These are phyloP conservation scores for Malassezia yamatoensis DNA, from an alignment of 1,284 basidiomycete species.

Conservation along the genomic window DNA sequence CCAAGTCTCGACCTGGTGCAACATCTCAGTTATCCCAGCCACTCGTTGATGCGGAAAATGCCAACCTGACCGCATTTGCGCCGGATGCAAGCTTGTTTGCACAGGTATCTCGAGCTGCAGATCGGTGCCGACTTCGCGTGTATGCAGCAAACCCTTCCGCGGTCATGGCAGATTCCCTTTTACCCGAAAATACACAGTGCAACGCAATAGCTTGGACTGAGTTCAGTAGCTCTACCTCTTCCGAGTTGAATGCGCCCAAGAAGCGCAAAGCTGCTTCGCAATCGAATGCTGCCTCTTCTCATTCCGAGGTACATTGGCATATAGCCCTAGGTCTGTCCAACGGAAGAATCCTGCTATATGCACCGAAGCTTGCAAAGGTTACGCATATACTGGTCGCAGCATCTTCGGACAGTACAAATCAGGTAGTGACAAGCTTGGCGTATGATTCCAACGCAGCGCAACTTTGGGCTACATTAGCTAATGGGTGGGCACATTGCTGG, in stretches of 20 bases:
- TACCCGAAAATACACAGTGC: slow-evolving; percentile 14
- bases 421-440: slow-evolving; percentile 24
- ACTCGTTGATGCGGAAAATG: slow-evolving; percentile 50
- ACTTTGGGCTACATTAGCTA: slow-evolving; percentile 27
- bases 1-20: slow-evolving; percentile 30
- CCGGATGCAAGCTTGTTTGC: slow-evolving; percentile 58
- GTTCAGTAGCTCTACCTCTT: slow-evolving; percentile 2
- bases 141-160: slow-evolving; percentile 56
- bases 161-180: slow-evolving; percentile 52
- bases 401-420: slow-evolving; percentile 23
- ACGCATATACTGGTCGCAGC: slow-evolving; percentile 29
- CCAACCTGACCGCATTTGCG: slow-evolving; percentile 58
- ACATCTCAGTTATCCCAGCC: slow-evolving; percentile 59
- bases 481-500: slow-evolving; percentile 28
- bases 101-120: slow-evolving; percentile 59
- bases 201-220: slow-evolving; percentile 3
- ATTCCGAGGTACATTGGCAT: slow-evolving; percentile 15
- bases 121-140: slow-evolving; percentile 63
- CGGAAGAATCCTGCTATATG: slow-evolving; percentile 33
- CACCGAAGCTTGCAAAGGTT: slow-evolving; percentile 29
- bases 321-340: slow-evolving; percentile 35
- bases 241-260: slow-evolving; percentile 17
- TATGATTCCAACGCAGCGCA: slow-evolving; percentile 15
- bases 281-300: slow-evolving; percentile 12
- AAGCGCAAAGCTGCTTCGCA: slow-evolving; percentile 26